Conservation (phyloP, 2,329 filamentous ascomycete species). For the Plectosphaerella cucumerina region DNA sequence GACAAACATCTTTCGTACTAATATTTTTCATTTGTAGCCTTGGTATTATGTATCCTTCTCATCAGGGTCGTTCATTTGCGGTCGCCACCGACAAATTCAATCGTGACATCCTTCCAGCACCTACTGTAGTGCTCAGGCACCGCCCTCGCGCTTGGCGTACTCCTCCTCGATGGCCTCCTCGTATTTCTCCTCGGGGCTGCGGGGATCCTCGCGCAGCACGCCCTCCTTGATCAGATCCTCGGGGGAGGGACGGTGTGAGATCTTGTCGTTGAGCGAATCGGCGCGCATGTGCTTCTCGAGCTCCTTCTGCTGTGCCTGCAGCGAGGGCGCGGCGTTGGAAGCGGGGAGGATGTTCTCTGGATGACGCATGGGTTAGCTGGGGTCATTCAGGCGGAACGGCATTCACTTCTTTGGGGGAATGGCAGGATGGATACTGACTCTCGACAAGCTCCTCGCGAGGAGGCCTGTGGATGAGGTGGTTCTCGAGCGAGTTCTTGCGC, state of each 20-base stretch:
- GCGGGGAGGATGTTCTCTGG: constrained; percentile 83
- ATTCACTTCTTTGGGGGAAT: background rate
- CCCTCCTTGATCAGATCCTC: constrained; percentile 75
- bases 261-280: constrained; percentile 82
- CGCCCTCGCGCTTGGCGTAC: constrained; percentile 60
- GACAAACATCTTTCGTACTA: too few species aligned
- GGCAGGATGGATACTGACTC: constrained; percentile 46
- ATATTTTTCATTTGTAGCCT: too few species aligned
- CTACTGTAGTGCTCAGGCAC: too few species aligned
- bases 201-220: constrained; percentile 67
- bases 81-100: too few species aligned
- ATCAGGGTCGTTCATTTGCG: too few species aligned
- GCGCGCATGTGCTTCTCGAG: constrained; percentile 85
- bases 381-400: background rate
- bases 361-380: constrained; percentile 6
- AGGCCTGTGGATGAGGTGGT: constrained; percentile 68
- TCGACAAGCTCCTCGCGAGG: constrained; percentile 75
- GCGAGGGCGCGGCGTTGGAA: constrained; percentile 70
- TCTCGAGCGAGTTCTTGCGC: constrained; percentile 68
- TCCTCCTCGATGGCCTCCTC: constrained; percentile 60
- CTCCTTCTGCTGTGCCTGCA: constrained; percentile 78
- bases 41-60: too few species aligned
- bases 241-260: constrained; percentile 71
- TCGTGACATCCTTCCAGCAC: too few species aligned
- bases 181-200: constrained; percentile 52